Evolutionary conservation across 176 grass and related monocot species (phyloP).

Genomic region (Bonia amplexicaulis): DNA sequence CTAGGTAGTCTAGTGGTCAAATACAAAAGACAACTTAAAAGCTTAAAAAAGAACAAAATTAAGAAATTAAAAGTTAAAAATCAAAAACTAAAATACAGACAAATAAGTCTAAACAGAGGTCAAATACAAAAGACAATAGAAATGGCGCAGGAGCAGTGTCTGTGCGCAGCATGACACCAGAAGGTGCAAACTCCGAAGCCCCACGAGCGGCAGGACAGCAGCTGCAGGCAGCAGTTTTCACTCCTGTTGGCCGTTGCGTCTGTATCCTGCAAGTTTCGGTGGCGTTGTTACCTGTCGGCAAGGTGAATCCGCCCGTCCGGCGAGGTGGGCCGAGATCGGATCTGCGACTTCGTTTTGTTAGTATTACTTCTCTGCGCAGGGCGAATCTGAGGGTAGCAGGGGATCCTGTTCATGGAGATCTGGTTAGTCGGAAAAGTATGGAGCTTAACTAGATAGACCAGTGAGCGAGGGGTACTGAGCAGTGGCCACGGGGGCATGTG

Average conservation of each 20-base stretch:
- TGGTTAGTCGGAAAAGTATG: neutral
- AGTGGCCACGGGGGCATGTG: neutral
- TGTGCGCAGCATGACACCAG: neutral
- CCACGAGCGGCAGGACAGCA: neutral
- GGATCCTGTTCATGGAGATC: conserved; percentile 1
- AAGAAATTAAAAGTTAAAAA: too few relatives aligned
- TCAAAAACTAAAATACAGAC: too few relatives aligned
- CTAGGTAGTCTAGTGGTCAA: neutral
- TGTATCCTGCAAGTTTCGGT: neutral
- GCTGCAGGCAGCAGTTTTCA: neutral
- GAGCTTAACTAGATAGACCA: too few relatives aligned
- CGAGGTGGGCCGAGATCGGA: neutral
- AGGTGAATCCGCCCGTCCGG: neutral
- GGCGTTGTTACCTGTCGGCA: neutral
- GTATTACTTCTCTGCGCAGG: neutral
- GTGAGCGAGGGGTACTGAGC: neutral
- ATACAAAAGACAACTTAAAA: too few relatives aligned
- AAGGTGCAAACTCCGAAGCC: neutral
- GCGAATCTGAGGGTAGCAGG: conserved; percentile 3
- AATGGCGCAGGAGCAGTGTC: neutral
- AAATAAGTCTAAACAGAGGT: too few relatives aligned
- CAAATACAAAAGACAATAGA: too few relatives aligned
- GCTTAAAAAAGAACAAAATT: too few relatives aligned
- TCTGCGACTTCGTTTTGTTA: neutral
- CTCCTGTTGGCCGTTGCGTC: neutral